Base-by-base conservation (phyloP, 495 filamentous ascomycete species). In the Amorphotheca resinae region DNA sequence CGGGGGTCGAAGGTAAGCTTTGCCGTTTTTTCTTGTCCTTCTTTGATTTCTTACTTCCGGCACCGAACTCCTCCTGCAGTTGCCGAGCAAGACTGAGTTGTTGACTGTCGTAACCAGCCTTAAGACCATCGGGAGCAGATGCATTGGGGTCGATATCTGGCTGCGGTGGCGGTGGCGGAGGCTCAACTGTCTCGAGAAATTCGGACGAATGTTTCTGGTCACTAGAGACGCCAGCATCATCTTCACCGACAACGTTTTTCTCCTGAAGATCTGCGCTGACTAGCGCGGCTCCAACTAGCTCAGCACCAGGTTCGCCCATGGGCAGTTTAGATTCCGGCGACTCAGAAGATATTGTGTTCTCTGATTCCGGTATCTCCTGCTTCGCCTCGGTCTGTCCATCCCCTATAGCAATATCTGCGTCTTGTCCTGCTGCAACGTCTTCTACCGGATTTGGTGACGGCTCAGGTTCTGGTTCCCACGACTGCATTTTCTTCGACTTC, bases 21-120 rank as follows among this genome's bases (percentile, higher is more conserved):
- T 42, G 38, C 18, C 35, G 50, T 46, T 34, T 65, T 18, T 64
- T 63, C 50, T 63, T 62, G 38, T 67, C 69, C 38, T 50, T 63
- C 48, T 63, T 67, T 35, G 67, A 59, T 18, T 59, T 48, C 39
- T 65, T 64, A 36, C 42, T 56, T 7, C 53, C 49, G 32, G 56
- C 12, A 33, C 56, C 42, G 45, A 62, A 52, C 55, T 55, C 58
- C 57, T 60, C 53, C 50, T 58, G 36, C 50, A 60, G 32, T 33
- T 44, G 44, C 20, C 39, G 42, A 3, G 48, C 51, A 23, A 57
- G 45, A 35, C 34, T 44, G 14, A 54, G 45, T 26, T 48, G 37
- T 20, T 50, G 38, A 30, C 53, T 16, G 3, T 55, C 34, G 30
- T 55, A 52, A 5, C 45, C 46, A 16, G 44, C 51, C 11, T 14